These are phyloP conservation scores for Anthracocystis walkeri DNA, from an alignment of 1,284 basidiomycete genomes.

Conservation along the genomic window DNA sequence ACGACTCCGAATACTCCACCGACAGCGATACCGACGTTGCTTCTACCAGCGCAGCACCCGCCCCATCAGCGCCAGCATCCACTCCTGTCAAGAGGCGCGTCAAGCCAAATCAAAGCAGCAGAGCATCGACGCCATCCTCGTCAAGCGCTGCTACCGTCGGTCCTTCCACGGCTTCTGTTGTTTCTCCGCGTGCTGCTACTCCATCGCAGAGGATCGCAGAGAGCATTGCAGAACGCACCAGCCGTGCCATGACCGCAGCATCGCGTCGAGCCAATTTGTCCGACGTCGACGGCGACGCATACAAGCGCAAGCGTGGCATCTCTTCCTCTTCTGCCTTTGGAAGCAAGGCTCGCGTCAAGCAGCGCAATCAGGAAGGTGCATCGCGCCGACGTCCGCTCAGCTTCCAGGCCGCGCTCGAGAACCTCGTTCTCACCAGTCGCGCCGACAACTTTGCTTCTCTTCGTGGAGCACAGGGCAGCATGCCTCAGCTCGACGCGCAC, in stretches of 20 bases:
- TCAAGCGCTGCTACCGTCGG: conserved; percentile 16
- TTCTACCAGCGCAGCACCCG: conserved; percentile 17
- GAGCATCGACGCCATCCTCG: conserved; percentile 19
- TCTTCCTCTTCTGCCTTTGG: conserved; percentile 63
- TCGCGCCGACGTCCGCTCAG: conserved; percentile 57
- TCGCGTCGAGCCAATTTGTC: conserved; percentile 32
- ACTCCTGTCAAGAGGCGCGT: conserved; percentile 38
- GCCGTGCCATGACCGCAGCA: conserved; percentile 26
- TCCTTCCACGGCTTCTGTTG: conserved; percentile 12
- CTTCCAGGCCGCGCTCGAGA: conserved; percentile 61
- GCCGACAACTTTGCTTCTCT: conserved; percentile 46
- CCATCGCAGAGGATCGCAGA: conserved; percentile 28
- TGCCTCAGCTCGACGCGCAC: conserved; percentile 35
- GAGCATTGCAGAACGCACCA: conserved; percentile 34
- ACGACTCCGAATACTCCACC: conserved; percentile 42
- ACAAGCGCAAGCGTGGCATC: conserved; percentile 48
- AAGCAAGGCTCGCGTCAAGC: conserved; percentile 59
- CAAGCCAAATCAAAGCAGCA: conserved; percentile 14
- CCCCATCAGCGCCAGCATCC: conserved; percentile 20
- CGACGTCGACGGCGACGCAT: conserved; percentile 26
- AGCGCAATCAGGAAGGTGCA: conserved; percentile 50
- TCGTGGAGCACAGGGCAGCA: conserved; percentile 45
- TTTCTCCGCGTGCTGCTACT: conserved; percentile 6
- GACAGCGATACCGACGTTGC: conserved; percentile 23
- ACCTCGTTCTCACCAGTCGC: conserved; percentile 39